Evolutionary conservation across 1,284 basidiomycete genomes (phyloP).

Genomic region (Papiliotrema flavescens): DNA sequence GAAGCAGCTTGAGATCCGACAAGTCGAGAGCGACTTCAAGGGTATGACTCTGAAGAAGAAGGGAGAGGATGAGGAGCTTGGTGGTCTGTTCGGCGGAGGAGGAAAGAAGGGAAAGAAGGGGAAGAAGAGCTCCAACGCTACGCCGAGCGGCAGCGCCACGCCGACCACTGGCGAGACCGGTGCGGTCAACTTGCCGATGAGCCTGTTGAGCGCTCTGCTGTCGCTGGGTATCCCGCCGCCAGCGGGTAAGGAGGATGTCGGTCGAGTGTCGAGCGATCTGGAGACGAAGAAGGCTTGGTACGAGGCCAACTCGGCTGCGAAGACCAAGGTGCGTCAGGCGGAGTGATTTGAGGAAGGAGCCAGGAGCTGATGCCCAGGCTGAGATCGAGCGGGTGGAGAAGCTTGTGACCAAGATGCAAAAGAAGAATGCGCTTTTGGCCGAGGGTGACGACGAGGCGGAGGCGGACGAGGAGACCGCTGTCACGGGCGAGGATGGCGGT

Average conservation of each 20-base stretch:
- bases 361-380: constrained; percentile 48
- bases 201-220: constrained; percentile 81
- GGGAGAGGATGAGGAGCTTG: constrained; percentile 77
- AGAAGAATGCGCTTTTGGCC: constrained; percentile 39
- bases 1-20: constrained; percentile 76
- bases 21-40: constrained; percentile 70
- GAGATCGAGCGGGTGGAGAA: constrained; percentile 68
- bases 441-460: constrained; percentile 16
- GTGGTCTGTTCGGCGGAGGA: constrained; percentile 72
- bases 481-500: constrained; percentile 19
- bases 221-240: constrained; percentile 89
- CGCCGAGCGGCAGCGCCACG: constrained; percentile 50
- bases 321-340: constrained; percentile 46
- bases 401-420: constrained; percentile 53
- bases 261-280: constrained; percentile 82
- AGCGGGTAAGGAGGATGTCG: constrained; percentile 68
- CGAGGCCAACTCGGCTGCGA: constrained; percentile 59
- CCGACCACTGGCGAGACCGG: constrained; percentile 29
- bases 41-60: constrained; percentile 85
- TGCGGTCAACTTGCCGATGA: constrained; percentile 74
- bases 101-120: constrained; percentile 61
- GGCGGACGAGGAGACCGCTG: constrained; percentile 16
- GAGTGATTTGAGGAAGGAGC: neutral
- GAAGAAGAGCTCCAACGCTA: constrained; percentile 55
- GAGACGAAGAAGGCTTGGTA: constrained; percentile 95